Evolutionary conservation across 495 filamentous ascomycete genomes (phyloP), one percentile per base, ranked within the genome.

Genomic region (Lindgomyces ingoldianus): DNA sequence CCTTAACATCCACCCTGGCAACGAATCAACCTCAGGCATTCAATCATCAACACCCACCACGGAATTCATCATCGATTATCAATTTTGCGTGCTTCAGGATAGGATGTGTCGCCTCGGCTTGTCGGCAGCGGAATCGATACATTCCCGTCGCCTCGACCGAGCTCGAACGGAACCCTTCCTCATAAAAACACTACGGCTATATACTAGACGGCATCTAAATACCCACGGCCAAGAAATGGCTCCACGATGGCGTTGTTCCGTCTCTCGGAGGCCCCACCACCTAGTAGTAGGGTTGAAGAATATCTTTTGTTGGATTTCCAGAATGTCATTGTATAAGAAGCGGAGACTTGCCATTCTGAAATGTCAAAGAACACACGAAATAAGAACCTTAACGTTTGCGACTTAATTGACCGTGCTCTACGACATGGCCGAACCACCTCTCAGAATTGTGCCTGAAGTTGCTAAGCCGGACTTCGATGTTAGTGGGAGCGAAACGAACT

Each of bases 31-130:
- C 49, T 22, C 24, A 47, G 19, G 45, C 27, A 26, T 26, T 24
- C 29, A 30, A 30, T 19, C 56, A 14, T 36, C n/a, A 14, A 36
- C 19, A 12, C 16, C 42, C 45, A 16, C 6, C 26, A 44, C 27
- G 26, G 12, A n/a, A 50, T 19, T 18, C 60, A 65, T 60, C 57
- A 68, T 68, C 51, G 3, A 29, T 8, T 14, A 19, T 44, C n/a
- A 24, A 12, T 27, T 60, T 60, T 69, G 55, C 66, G 66, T 69
- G 66, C 60, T 69, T 25, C 19, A 16, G 3, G 1, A 41, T 25
- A 16, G 14, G 1, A 30, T 26, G 11, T 16, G 36, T 46, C 39
- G 6, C n/a, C 25, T n/a, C 30, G 51, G 30, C 51, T 1, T 25
- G 12, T 41, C n/a, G 22, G 29, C 41, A 29, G 14, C 29, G 6